phyloP scores from a whole-genome alignment of 1,284 basidiomycete species.

The Macrocybe sp. region DNA sequence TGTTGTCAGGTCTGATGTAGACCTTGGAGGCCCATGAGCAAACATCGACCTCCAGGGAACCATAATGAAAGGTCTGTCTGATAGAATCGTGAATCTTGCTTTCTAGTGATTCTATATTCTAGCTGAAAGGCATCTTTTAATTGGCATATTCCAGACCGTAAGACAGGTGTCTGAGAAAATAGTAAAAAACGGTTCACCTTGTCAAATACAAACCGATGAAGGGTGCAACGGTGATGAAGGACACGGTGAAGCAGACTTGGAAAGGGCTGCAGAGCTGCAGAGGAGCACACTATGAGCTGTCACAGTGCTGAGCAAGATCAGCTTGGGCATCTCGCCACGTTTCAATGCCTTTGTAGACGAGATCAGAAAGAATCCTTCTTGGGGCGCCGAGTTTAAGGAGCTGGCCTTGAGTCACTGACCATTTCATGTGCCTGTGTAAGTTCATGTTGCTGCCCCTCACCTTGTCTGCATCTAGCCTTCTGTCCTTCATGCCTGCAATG shows the following conservation, averaged over 20 bases:
- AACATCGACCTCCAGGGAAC: conserved; percentile 47
- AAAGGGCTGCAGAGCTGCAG: conserved; percentile 90
- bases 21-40: conserved; percentile 38
- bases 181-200: conserved; percentile 34
- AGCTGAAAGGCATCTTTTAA: conserved; percentile 47
- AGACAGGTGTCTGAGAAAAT: background rate
- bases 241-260: conserved; percentile 97
- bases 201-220: conserved; percentile 76
- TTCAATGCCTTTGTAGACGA: conserved; percentile 78
- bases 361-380: conserved; percentile 55
- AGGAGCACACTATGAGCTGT: conserved; percentile 83
- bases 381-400: conserved; percentile 68
- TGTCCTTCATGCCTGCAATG: no score
- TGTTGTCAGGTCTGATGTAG: conserved; percentile 57
- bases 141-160: background rate
- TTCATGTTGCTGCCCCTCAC: no score
- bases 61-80: conserved; percentile 45
- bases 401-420: conserved; percentile 20
- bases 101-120: conserved; percentile 58
- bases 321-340: conserved; percentile 56
- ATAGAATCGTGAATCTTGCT: conserved; percentile 50
- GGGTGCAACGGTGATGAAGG: conserved; percentile 84
- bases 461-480: no score
- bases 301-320: conserved; percentile 77
- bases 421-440: no score